Evolutionary conservation across 2,329 filamentous ascomycete species (phyloP).

Genomic region (Fusarium tanahbumbuense): DNA sequence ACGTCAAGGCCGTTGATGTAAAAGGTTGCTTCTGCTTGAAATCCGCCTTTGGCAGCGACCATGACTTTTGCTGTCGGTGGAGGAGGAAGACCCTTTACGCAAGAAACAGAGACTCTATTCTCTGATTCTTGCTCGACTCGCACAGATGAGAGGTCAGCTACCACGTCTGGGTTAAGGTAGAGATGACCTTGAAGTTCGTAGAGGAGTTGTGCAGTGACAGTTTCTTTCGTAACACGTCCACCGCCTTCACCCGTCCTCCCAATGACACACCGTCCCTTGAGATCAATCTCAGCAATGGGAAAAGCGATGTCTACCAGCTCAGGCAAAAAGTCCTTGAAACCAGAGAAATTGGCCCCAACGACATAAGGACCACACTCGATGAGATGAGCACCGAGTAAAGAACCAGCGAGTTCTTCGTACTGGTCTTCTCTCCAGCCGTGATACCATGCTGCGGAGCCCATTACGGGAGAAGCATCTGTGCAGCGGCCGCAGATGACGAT

Average conservation of each 20-base stretch:
- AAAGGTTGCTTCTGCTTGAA: slow-evolving; percentile 59
- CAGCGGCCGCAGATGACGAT: slow-evolving; percentile 63
- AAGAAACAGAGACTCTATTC: slow-evolving; percentile 50
- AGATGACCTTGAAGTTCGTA: slow-evolving; percentile 60
- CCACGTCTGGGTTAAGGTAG: slow-evolving; percentile 59
- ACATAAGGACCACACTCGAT: slow-evolving; percentile 67
- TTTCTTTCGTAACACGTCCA: slow-evolving; percentile 54
- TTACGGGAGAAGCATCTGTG: slow-evolving; percentile 63
- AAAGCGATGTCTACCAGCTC: slow-evolving; percentile 50
- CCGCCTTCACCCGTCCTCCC: slow-evolving; percentile 50
- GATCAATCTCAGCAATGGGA: slow-evolving; percentile 54
- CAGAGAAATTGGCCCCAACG: slow-evolving; percentile 66
- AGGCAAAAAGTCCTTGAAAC: slow-evolving; percentile 52
- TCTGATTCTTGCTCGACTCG: slow-evolving; percentile 58
- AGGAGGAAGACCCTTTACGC: slow-evolving; percentile 46
- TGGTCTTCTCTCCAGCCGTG: slow-evolving; percentile 62
- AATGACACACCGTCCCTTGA: slow-evolving; percentile 50
- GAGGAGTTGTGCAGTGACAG: slow-evolving; percentile 54
- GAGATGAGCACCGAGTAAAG: slow-evolving; percentile 63
- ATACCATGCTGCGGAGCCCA: slow-evolving; percentile 68
- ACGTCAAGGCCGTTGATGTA: slow-evolving; percentile 58
- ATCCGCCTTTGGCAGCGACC: slow-evolving; percentile 58
- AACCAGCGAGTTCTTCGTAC: slow-evolving; percentile 62
- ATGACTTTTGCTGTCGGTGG: slow-evolving; percentile 53
- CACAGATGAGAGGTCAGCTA: slow-evolving; percentile 53